Conservation (phyloP, 805 yeast genomes). For the Jamesozyma rosinii region DNA sequence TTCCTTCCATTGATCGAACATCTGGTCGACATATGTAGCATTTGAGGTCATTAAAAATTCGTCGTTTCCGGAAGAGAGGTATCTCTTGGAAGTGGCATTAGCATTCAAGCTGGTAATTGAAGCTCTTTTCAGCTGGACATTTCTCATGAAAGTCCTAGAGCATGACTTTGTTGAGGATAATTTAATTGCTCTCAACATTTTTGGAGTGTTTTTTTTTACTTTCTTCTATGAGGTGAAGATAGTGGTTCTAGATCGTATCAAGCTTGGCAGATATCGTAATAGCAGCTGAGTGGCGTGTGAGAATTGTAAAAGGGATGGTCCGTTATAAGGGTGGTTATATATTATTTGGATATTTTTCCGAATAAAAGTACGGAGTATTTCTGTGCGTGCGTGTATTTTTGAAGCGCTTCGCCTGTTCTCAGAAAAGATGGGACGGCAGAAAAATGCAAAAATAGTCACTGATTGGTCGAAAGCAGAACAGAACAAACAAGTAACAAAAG, state of each 20-base stretch:
- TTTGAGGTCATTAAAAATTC: slow-evolving; percentile 73
- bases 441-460: background rate
- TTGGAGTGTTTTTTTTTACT: too few species aligned
- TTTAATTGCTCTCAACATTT: slow-evolving; percentile 5
- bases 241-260: too few species aligned
- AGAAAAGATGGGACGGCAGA: background rate
- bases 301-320: too few species aligned
- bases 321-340: too few species aligned
- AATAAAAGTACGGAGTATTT: too few species aligned
- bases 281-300: too few species aligned
- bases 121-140: slow-evolving; percentile 3
- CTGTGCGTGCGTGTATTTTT: background rate
- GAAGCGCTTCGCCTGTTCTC: background rate
- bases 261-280: too few species aligned
- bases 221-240: too few species aligned
- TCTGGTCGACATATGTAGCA: slow-evolving; percentile 91
- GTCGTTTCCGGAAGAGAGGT: slow-evolving; percentile 36
- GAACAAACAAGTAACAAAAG: background rate
- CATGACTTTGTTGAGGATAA: slow-evolving; percentile 1
- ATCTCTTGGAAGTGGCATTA: slow-evolving; percentile 3
- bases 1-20: slow-evolving; percentile 88
- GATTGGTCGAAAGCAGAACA: background rate
- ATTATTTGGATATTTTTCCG: too few species aligned
- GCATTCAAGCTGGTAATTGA: background rate
- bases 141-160: slow-evolving; percentile 4